Conservation (phyloP, 2,329 filamentous ascomycete species). For the Fusarium floridanum region DNA sequence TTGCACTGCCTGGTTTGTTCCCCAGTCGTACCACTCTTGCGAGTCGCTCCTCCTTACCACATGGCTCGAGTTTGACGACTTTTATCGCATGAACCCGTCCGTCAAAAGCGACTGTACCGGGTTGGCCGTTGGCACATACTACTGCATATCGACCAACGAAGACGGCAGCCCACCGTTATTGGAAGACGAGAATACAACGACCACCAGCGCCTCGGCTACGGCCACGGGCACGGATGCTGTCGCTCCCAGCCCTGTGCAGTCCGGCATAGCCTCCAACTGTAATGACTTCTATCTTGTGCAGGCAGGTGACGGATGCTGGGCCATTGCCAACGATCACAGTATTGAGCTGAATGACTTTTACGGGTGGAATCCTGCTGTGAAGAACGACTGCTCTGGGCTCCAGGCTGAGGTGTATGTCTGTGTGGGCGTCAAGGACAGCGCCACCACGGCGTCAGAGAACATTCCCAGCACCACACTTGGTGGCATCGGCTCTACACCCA, state of each 20-base stretch:
- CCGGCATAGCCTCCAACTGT: conserved; percentile 1
- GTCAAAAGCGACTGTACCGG: conserved; percentile 17
- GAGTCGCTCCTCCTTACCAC: not conserved
- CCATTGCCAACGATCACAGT: not conserved
- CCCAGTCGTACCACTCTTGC: not conserved
- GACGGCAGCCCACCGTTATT: conserved; percentile 2
- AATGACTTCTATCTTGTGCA: conserved; percentile 7
- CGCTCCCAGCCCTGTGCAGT: not conserved
- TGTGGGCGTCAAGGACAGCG: not conserved
- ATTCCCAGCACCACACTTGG: not conserved
- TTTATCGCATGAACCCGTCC: conserved; percentile 22
- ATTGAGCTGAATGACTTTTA: not conserved
- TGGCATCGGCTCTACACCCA: not conserved
- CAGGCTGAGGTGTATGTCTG: not conserved
- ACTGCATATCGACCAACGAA: conserved; percentile 17
- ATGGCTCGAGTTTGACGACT: conserved; percentile 10
- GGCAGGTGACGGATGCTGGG: not conserved
- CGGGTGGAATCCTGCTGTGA: not conserved
- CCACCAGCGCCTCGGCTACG: not conserved
- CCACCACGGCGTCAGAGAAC: not conserved
- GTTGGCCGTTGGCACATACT: conserved; percentile 23
- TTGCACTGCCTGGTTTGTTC: conserved; percentile 1
- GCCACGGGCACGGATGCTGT: not conserved
- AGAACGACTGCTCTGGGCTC: not conserved
- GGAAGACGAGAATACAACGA: not conserved